Conservation (phyloP, 495 filamentous ascomycete genomes). For the Aspergillus coremiiformis region DNA sequence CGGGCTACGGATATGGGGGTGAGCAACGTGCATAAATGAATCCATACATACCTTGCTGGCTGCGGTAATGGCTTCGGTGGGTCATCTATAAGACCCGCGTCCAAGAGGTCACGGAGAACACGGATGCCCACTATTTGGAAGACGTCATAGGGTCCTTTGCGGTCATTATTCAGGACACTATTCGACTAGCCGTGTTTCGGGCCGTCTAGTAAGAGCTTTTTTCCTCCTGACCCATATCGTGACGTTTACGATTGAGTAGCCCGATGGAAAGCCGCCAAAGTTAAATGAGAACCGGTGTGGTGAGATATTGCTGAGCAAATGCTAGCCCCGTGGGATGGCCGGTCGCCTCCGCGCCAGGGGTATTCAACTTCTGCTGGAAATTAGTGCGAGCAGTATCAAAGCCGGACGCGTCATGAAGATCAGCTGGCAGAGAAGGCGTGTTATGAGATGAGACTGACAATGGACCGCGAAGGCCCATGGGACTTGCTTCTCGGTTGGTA, state of each 20-base stretch:
- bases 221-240: background rate
- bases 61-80: slow-evolving; percentile 3
- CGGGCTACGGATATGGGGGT: slow-evolving; percentile 20
- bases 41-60: slow-evolving; percentile 18
- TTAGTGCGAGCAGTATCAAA: background rate
- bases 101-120: slow-evolving; percentile 11
- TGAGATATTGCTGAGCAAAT: background rate
- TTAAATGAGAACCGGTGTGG: background rate
- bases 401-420: background rate
- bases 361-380: background rate
- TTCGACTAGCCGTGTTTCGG: slow-evolving; percentile 12
- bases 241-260: slow-evolving; percentile 6
- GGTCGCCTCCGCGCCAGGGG: background rate
- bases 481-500: background rate
- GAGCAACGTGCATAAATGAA: slow-evolving; percentile 21
- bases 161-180: slow-evolving; percentile 15
- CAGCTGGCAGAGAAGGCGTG: background rate
- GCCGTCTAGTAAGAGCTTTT: slow-evolving; percentile 13
- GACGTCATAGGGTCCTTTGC: slow-evolving; percentile 19
- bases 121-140: slow-evolving; percentile 20
- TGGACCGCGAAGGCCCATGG: background rate
- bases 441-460: background rate
- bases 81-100: slow-evolving; percentile 12
- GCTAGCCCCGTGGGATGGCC: background rate
- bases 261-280: background rate